Base-by-base conservation (phyloP, 2,329 filamentous ascomycete genomes). In the Mycosphaerella sp. region DNA sequence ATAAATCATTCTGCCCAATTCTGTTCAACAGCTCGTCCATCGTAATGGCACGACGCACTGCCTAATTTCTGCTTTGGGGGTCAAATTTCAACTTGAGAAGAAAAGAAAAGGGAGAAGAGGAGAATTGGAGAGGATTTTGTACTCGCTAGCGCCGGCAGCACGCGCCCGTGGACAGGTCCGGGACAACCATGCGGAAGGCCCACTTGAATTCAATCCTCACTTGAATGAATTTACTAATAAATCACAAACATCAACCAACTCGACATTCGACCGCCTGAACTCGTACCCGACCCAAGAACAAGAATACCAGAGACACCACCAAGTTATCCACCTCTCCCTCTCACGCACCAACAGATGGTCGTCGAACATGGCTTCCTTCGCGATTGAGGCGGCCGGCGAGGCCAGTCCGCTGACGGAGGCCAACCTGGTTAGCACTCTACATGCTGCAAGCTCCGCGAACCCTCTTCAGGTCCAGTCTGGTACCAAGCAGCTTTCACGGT, bases 361-460 rank as follows among this genome's bases (percentile, higher is more conserved):
- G 27, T 27, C 37, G 8, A 35, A 43, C 14, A 59, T 60, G 58
- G 52, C 58, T 44, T 59, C 58, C n/a, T 60, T 59, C 43, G 41
- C 52, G 14, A 66, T 94, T 65, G 89, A 95, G 73, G 82, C 89
- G 53, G 79, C 87, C 6, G 89, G 86, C 58, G 89, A 93, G 72
- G 85, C 89, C 40, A 89, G 74, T 52, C 75, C 75, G 7, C 69
- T 79, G 18, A 76, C 71, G 6, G 73, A 75, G 49, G 64, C 66
- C 42, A 70, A 69, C 14, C 68, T 79, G 2, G 70, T 73, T 45
- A 72, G 75, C 53, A 71, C 71, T n/a, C 66, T 79, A 34, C 68
- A 68, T 34, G 72, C 74, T 7, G 75, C 75, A 3, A 68, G 71
- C 7, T 78, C 75, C 2, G 68, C 66, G 14, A 68, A 76, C 55